These are phyloP conservation scores for Penicillium sp. DNA, from an alignment of 2,329 filamentous ascomycete genomes.

Conservation along the genomic window DNA sequence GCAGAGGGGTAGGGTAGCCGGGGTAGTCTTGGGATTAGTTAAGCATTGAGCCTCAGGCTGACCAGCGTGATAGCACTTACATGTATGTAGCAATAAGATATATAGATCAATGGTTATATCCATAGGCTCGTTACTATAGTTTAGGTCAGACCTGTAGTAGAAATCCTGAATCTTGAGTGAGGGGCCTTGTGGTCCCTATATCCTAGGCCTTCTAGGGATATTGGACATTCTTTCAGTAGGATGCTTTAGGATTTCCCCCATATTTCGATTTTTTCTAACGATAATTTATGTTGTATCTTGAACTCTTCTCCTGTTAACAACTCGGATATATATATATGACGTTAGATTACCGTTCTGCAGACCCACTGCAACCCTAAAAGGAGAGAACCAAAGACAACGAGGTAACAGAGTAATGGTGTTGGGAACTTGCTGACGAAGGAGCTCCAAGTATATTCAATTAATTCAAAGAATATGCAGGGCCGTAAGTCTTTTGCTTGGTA, in stretches of 20 bases:
- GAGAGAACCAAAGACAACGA: neutral
- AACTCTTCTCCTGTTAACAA: too few species aligned
- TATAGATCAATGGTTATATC: neutral
- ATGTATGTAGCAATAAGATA: neutral
- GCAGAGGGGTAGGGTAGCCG: too few species aligned
- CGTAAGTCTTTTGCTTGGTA: neutral
- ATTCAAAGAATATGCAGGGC: neutral
- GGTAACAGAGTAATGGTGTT: accelerated
- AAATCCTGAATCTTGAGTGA: too few species aligned
- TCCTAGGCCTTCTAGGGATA: too few species aligned
- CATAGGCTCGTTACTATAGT: neutral
- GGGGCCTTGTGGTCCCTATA: too few species aligned
- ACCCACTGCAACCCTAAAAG: neutral
- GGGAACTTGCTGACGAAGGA: neutral
- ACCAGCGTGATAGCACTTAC: neutral
- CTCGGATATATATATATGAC: neutral
- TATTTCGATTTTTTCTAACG: too few species aligned
- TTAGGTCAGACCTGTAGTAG: too few species aligned
- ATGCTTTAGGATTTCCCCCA: too few species aligned
- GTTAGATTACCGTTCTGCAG: neutral
- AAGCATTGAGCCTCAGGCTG: neutral
- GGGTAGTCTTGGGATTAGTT: neutral
- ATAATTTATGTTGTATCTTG: too few species aligned
- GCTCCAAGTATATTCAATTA: neutral
- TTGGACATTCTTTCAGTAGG: too few species aligned